Percentiles rank a stretch among this genome's conserved stretches.
Conservation (phyloP, 805 yeast genomes). For the Ogataea zsoltii region DNA sequence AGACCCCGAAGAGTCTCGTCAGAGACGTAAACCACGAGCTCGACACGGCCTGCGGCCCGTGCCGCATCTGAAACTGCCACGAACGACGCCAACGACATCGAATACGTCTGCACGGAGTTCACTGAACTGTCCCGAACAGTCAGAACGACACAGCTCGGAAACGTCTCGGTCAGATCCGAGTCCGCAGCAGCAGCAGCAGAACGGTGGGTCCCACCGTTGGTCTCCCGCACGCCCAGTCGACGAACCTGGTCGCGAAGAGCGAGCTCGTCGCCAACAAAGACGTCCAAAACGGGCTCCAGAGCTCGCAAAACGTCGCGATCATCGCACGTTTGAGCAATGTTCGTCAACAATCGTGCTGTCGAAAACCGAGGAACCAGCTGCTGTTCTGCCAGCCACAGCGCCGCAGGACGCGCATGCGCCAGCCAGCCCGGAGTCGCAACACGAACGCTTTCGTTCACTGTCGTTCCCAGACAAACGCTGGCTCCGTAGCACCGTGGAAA, state of each 20-base stretch:
- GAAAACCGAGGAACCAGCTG: constrained; percentile 54
- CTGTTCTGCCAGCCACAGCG: constrained; percentile 51
- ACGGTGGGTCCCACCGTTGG: constrained; percentile 14
- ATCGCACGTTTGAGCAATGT: constrained; percentile 45
- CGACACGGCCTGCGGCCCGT: constrained; percentile 33
- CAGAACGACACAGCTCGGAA: constrained; percentile 52
- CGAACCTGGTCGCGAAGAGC: constrained; percentile 41
- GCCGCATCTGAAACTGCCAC: constrained; percentile 21
- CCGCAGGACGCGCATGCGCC: constrained; percentile 46
- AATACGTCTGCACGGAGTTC: constrained; percentile 31
- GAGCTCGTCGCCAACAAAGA: constrained; percentile 44
- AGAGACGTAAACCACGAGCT: constrained; percentile 47
- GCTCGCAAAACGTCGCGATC: constrained; percentile 38
- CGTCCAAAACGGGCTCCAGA: constrained; percentile 37
- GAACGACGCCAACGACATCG: constrained; percentile 37
- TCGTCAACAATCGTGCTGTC: constrained; percentile 46
- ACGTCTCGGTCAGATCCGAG: constrained; percentile 48
- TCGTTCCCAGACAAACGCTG: constrained; percentile 54
- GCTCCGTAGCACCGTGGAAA: constrained; percentile 58
- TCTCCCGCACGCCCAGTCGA: constrained; percentile 33
- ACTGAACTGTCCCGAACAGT: constrained; percentile 30
- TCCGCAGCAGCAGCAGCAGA: constrained; percentile 45
- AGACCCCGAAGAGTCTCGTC: constrained; percentile 52
- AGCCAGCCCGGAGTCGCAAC: constrained; percentile 64
- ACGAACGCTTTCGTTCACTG: constrained; percentile 54